Percentiles rank a stretch among this genome's conserved stretches.
Conservation (phyloP, 2,329 filamentous ascomycete species). For the Xylariaceae sp. region DNA sequence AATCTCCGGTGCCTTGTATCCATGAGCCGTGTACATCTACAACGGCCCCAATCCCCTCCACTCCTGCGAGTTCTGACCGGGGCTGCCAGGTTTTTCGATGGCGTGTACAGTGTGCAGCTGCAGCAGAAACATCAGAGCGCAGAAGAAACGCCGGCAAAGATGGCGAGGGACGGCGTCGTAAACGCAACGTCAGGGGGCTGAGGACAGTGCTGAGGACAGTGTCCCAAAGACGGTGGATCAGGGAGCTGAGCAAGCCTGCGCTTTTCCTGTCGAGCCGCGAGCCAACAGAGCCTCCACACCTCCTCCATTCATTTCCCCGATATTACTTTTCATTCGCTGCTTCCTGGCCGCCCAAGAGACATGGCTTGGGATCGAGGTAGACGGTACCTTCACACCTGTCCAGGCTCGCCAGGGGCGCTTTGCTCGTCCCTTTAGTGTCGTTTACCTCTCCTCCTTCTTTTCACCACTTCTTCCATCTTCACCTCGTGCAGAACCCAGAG, state of each 20-base stretch:
- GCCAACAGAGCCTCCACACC: conserved; percentile 22
- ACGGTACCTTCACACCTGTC: conserved; percentile 7
- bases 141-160: too few relatives aligned
- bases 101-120: too few relatives aligned
- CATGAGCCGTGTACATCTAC: too few relatives aligned
- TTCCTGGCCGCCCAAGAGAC: conserved; percentile 20
- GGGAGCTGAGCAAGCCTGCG: too few relatives aligned
- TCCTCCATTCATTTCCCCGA: conserved; percentile 33
- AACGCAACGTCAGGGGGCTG: neutral
- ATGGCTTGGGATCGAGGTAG: conserved; percentile 13
- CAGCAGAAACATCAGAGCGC: too few relatives aligned
- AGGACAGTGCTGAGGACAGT: conserved; percentile 25
- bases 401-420: neutral
- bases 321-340: conserved; percentile 30
- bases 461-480: conserved; percentile 24
- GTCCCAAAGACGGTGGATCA: conserved; percentile 7
- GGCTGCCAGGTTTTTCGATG: too few relatives aligned
- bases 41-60: too few relatives aligned
- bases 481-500: conserved; percentile 23
- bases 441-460: conserved; percentile 26
- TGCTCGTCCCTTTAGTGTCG: conserved; percentile 12
- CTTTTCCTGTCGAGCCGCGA: too few relatives aligned
- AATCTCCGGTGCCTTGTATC: too few relatives aligned
- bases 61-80: too few relatives aligned
- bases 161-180: too few relatives aligned